Percentiles rank a stretch among this genome's conserved stretches.
phyloP scores from a whole-genome alignment of 306 rosid genomes.

The Rosa lucieae region DNA sequence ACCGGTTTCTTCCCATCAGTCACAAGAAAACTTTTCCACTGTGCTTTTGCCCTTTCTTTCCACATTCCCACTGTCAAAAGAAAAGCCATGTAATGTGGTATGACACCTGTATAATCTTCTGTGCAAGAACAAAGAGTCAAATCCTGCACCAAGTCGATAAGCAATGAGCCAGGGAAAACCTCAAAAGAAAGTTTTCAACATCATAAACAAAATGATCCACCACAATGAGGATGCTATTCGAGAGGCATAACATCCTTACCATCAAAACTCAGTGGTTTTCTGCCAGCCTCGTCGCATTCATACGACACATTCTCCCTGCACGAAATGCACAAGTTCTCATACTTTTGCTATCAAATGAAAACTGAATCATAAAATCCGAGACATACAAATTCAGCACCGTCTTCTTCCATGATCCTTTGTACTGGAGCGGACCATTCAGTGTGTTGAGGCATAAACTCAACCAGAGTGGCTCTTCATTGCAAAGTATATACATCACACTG shows the following conservation, averaged over 20 bases:
- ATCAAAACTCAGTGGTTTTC: slow-evolving; percentile 55
- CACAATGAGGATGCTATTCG: neutral
- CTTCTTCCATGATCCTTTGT: slow-evolving; percentile 90
- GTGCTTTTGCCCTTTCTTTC: slow-evolving; percentile 61
- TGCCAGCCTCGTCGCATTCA: slow-evolving; percentile 33
- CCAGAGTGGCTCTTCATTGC: slow-evolving; percentile 95
- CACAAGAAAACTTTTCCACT: slow-evolving; percentile 50
- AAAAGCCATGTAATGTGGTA: slow-evolving; percentile 71
- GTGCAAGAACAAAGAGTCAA: slow-evolving; percentile 73
- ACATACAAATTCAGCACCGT: slow-evolving; percentile 70
- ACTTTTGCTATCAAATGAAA: neutral
- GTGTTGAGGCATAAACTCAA: slow-evolving; percentile 68
- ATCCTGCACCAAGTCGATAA: slow-evolving; percentile 54
- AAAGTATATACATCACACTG: slow-evolving; percentile 86
- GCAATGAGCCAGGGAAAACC: neutral
- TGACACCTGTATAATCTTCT: slow-evolving; percentile 82
- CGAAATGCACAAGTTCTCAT: slow-evolving; percentile 14
- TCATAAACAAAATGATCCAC: neutral
- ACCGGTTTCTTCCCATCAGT: slow-evolving; percentile 89
- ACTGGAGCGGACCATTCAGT: slow-evolving; percentile 64
- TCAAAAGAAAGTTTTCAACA: slow-evolving; percentile 1
- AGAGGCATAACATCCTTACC: slow-evolving; percentile 46
- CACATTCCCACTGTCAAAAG: slow-evolving; percentile 68
- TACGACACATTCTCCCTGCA: slow-evolving; percentile 60
- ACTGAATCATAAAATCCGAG: slow-evolving; percentile 2